Base-by-base conservation (phyloP, 768 basidiomycete genomes). In the Russula earlei region DNA sequence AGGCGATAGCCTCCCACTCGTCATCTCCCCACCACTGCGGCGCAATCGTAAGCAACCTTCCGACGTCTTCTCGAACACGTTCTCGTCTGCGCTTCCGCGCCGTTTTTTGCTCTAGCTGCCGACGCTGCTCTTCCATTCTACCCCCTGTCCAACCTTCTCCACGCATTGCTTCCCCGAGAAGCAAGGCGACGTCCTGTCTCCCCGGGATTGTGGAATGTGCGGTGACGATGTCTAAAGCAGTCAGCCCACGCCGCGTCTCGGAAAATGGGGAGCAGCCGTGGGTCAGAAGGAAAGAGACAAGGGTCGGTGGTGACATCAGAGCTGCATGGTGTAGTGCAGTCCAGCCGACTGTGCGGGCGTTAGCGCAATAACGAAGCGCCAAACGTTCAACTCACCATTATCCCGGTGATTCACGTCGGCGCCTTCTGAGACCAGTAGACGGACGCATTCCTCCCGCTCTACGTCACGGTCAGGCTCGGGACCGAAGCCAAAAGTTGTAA, bases 291-390 rank as follows among this genome's bases (percentile, higher is more conserved):
- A 91, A 86, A 0, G 93, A 91, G 20, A 98, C 80, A 20, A 98
- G 74, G 2, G 93, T 93, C 3, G 94, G 89, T 31, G 95, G 92
- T 12, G 91, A 83, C 36, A 90, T 74, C 49, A 98, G 71, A 8
- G 88, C 88, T 8, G 95, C 91, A 71, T 95, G 85, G 65, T 97
- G 95, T 12, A 99, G 75, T 3, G 94, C 84, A 10, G 91, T 92
- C 96, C 96, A 98, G 33, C 95, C 94, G 58, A 81, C 93, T 96
- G 63, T 44, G 58, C 45, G 43, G 19, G 36, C 51, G 43, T 48
- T 34, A 52, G 29, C 3, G 29, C 42, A 7, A 50, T 33, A 44
- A 19, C 51, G n/a, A 36, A 33, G 44, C 31, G 27, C 14, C 37
- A 47, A 38, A 8, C 24, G n/a, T 4, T 42, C 38, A n/a, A 68